A percentile compares a stretch with the other conserved stretches of the same genome.
phyloP scores from a whole-genome alignment of 345 rosid genomes.

The Eucalyptus rudis region DNA sequence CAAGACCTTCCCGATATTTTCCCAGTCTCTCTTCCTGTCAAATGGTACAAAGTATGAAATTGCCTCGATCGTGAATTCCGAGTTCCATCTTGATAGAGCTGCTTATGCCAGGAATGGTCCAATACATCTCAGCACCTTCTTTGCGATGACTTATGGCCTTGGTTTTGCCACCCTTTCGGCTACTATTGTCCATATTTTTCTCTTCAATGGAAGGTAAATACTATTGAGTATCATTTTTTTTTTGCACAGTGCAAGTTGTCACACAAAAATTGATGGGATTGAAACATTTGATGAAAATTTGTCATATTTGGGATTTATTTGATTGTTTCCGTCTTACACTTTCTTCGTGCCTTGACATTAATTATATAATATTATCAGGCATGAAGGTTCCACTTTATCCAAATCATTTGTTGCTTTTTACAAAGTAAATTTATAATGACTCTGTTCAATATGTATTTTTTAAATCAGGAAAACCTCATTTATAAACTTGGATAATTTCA shows the following conservation, averaged over 20 bases:
- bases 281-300: not conserved
- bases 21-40: constrained; percentile 28
- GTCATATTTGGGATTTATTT: not conserved
- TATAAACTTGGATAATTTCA: not conserved
- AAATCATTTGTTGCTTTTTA: not conserved
- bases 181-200: constrained; percentile 44
- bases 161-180: constrained; percentile 77
- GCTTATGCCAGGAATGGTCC: constrained; percentile 37
- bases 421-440: not conserved
- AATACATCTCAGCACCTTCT: constrained; percentile 55
- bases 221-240: not conserved
- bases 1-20: constrained; percentile 57
- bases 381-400: not conserved
- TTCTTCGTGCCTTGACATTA: not conserved
- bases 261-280: not conserved
- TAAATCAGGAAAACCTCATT: not conserved
- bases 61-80: constrained; percentile 29
- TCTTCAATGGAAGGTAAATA: constrained; percentile 54
- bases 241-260: not conserved
- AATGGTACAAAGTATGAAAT: constrained; percentile 48
- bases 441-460: not conserved
- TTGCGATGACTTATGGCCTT: constrained; percentile 66
- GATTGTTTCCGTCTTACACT: not conserved
- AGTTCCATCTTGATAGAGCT: constrained; percentile 45
- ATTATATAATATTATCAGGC: not conserved